Base-by-base conservation (phyloP, 352 stramenopile genomes). In the Phytophthora boehmeriae region DNA sequence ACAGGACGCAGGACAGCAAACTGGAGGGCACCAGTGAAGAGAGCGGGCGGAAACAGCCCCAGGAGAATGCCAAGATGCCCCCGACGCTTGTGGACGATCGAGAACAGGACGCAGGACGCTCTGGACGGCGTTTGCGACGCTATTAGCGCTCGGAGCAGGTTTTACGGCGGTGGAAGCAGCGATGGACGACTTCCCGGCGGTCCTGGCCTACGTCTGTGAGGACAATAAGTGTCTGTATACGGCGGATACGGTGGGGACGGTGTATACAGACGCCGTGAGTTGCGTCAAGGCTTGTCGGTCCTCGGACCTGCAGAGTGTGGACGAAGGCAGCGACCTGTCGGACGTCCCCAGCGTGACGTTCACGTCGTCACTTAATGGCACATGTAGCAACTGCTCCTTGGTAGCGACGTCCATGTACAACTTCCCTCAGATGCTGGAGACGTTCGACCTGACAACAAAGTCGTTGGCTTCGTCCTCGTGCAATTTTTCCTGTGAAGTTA, bases 361-460 rank as follows among this genome's bases (percentile, higher is more conserved):
- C 36, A 42, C 39, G 2, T 84, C 84, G 38, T 79, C 68, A n/a
- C 64, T 81, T 14, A 85, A 89, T 28, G 85, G 85, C 61, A 94
- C 83, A 54, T 94, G 85, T 43, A 54, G 55, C 28, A 78, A 90
- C 63, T 94, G 85, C 59, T 80, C 79, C 43, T 69, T 90, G 46
- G 66, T 85, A 28, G 63, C 78, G 8, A 42, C 59, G 32, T 89
- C 81, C 43, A 66, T 27, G 8, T 94, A 86, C 67, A 86, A 92
- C 60, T 94, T 94, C 46, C 85, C 85, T 2, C 68, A 75, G 45
- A 77, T 92, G 68, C 73, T 94, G 34, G 54, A 72, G 28, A 76
- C 78, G n/a, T 89, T 87, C 54, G 75, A 84, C 54, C 55, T 94
- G 5, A 77, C 81, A 9, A 30, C 66, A 6, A 46, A 54, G 19